A percentile compares a stretch with the other conserved stretches of the same genome.
Conservation (phyloP, 23 red algal species). For the Gracilariopsis chorda region DNA sequence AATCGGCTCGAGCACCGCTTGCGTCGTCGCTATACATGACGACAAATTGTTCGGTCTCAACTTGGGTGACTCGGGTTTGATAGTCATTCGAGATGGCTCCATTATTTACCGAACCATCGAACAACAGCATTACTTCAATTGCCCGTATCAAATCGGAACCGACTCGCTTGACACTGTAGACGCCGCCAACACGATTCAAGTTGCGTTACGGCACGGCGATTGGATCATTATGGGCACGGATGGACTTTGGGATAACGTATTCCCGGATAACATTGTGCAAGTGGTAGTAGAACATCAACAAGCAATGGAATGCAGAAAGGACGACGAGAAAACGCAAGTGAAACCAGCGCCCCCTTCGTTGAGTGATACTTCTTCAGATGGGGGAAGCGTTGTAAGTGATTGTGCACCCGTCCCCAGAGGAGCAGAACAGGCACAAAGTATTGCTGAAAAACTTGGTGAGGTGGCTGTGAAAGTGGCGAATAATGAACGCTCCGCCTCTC, state of each 20-base stretch:
- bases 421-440: neutral
- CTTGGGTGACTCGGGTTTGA: conserved; percentile 74
- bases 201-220: conserved; percentile 31
- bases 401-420: neutral
- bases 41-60: conserved; percentile 60
- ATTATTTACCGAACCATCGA: conserved; percentile 66
- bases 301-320: neutral
- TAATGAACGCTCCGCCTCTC: conserved; percentile 46
- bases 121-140: conserved; percentile 96
- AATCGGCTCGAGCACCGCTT: conserved; percentile 66
- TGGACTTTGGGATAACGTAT: conserved; percentile 71
- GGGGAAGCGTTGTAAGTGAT: neutral
- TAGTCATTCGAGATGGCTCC: conserved; percentile 63
- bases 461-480: conserved; percentile 47
- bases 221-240: conserved; percentile 55
- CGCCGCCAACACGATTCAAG: conserved; percentile 10
- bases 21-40: conserved; percentile 58
- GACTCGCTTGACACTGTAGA: conserved; percentile 44
- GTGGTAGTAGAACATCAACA: conserved; percentile 9
- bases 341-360: no score
- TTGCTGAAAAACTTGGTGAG: conserved; percentile 41
- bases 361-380: neutral
- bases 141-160: conserved; percentile 80
- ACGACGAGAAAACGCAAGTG: neutral
- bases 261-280: conserved; percentile 16